Conservation (phyloP, 495 filamentous ascomycete genomes). For the Hypoxylon lienhwacheense region DNA sequence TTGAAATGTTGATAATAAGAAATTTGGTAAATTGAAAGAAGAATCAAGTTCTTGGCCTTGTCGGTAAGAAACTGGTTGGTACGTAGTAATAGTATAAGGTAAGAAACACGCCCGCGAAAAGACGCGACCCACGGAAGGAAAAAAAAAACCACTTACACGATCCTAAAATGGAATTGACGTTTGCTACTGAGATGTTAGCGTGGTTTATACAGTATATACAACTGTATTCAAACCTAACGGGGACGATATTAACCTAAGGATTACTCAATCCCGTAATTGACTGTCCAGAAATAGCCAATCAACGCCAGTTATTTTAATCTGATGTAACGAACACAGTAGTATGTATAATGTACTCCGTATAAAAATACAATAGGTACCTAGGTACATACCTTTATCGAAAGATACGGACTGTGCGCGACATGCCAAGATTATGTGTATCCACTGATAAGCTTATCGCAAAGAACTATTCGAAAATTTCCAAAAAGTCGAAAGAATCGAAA, state of each 20-base stretch:
- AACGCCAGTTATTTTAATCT: neutral
- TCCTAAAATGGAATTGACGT: conserved; percentile 30
- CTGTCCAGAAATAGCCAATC: conserved; percentile 9
- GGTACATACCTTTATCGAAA: too few species aligned
- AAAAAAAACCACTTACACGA: conserved; percentile 34
- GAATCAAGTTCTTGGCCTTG: conserved; percentile 4
- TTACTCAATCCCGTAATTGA: conserved; percentile 20
- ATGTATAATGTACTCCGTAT: neutral
- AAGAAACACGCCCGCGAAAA: conserved; percentile 39
- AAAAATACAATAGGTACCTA: too few species aligned
- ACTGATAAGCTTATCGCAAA: conserved; percentile 27
- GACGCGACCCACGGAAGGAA: conserved; percentile 37
- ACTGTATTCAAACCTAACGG: conserved; percentile 13
- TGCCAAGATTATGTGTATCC: conserved; percentile 12
- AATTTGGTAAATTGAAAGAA: neutral
- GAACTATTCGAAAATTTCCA: conserved; percentile 25
- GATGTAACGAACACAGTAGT: conserved; percentile 6
- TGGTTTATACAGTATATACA: neutral
- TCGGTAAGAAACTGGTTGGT: conserved; percentile 6
- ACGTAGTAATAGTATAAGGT: conserved; percentile 1
- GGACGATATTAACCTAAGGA: too few species aligned
- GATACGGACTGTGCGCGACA: neutral
- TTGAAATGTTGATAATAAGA: neutral
- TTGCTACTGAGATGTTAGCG: too few species aligned
- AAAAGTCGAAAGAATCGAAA: conserved; percentile 7